Evolutionary conservation across 495 filamentous ascomycete genomes (phyloP), one percentile per base, ranked within the genome.

Genomic region (Lophiostoma macrostomum): DNA sequence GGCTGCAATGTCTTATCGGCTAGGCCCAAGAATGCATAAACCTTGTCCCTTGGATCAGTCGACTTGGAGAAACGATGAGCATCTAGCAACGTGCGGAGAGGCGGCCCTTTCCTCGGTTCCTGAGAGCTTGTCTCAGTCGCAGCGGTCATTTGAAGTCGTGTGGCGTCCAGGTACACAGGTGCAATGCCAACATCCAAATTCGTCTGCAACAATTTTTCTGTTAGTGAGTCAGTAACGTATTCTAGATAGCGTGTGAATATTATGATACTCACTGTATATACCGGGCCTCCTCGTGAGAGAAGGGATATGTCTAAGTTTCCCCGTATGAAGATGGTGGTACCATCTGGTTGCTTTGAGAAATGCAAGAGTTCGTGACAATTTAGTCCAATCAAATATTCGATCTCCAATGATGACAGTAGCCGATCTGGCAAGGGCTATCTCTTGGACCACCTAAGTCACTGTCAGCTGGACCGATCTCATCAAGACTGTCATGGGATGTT

Each of bases 261-360:
- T n/a, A n/a, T n/a, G n/a, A n/a, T n/a, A n/a, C n/a, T n/a, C n/a
- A n/a, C n/a, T 60, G 44, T 60, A 60, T 0, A 49, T 27, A 3
- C 56, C 56, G 3, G 56, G 42, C 5, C 42, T 32, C 18, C 50
- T 54, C 29, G 27, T 27, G 11, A 60, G 8, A 0, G 18, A 10
- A 4, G 13, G 16, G 4, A 60, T 24, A 23, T 60, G 56, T 25
- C 28, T 49, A 28, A 60, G 8, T 30, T 60, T 60, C 19, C 55
- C 44, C 8, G 56, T 60, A 5, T 40, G 43, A n/a, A 60, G 56
- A 39, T 60, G 56, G 40, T 60, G 56, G 24, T 60, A 60, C 50
- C 43, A 55, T 25, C 39, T 54, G 4, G 50, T 54, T 6, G 28
- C 37, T 43, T 44, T 60, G 23, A 60, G 49, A 28, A 60, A 60